Evolutionary conservation across 164 flowering plant genomes (phyloP), one percentile per base, ranked within the genome.

Genomic region (Cinnamomum micranthum): DNA sequence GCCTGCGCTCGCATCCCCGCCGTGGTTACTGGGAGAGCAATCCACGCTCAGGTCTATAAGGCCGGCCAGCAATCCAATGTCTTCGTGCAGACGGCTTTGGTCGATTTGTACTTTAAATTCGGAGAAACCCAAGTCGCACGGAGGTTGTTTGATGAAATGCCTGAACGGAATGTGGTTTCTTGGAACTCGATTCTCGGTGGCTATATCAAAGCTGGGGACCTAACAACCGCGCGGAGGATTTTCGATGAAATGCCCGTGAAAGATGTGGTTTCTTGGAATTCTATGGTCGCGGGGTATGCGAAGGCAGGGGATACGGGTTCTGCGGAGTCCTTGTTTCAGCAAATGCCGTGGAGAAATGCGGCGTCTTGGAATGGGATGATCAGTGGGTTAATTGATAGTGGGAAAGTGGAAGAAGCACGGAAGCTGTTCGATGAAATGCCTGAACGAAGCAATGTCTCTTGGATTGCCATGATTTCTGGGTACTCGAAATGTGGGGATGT

Each of bases 351-450:
- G 72, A 80, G 79, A 67, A 80, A 76, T 74, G 35, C 76, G 7
- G 85, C 82, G 22, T 84, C 87, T 24, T 85, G 87, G 89, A 86
- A 85, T 73, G 71, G 82, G n/a, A 81, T 81, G 79, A 71, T 86
- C 27, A 35, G 79, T 65, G 87, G 85, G n/a, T 80, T 80, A 73
- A 71, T 80, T 20, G 79, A 77, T n/a, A 28, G 47, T 35, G 83
- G 84, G 73, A 74, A 82, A 1, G 69, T 84, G 15, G 80, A 67
- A 28, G 72, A 73, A 41, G 85, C 87, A 3, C 73, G 84, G 35
- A 71, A 69, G 52, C 50, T 84, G 70, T 86, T 82, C 50, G 80
- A 81, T 52, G 80, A 75, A 17, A 86, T 84, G 87, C 85, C 85
- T 2, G 74, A 76, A 60, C 81, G 83, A 73, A 86, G 81, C 63